phyloP scores from a whole-genome alignment of 2,329 filamentous ascomycete genomes.

The Elsinoe arachidis region DNA sequence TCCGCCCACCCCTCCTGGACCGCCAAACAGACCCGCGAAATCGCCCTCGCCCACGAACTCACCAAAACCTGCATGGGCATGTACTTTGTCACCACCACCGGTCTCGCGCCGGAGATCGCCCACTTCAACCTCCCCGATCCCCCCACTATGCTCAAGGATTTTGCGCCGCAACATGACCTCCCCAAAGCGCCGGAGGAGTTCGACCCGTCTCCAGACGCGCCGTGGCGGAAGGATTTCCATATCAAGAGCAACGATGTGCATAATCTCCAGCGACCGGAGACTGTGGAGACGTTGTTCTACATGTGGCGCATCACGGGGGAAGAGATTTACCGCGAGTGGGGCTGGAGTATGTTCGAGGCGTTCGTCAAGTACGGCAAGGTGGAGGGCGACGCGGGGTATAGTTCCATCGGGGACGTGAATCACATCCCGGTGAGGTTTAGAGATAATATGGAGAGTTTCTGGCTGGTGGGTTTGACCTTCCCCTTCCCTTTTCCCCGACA shows the following conservation, averaged over 20 bases:
- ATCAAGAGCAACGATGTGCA: constrained; percentile 79
- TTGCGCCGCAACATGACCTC: constrained; percentile 28
- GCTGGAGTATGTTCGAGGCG: constrained; percentile 95
- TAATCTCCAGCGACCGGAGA: constrained; percentile 92
- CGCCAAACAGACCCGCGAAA: constrained; percentile 72
- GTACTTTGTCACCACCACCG: constrained; percentile 83
- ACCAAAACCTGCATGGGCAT: constrained; percentile 98
- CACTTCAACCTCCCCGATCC: constrained; percentile 73
- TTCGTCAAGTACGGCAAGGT: constrained; percentile 83
- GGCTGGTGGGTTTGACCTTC: constrained; percentile 58
- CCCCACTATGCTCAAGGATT: constrained; percentile 53
- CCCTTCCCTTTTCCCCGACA: background rate
- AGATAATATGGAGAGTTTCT: constrained; percentile 99
- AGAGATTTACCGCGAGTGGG: constrained; percentile 82
- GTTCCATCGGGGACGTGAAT: constrained; percentile 68
- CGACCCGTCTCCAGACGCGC: constrained; percentile 37
- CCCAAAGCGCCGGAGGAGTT: constrained; percentile 36
- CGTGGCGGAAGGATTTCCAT: constrained; percentile 69
- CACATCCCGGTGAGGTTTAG: constrained; percentile 57
- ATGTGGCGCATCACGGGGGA: constrained; percentile 98
- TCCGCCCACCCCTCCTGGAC: constrained; percentile 63
- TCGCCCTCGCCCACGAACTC: constrained; percentile 76
- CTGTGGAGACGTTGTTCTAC: constrained; percentile 91
- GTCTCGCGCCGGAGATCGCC: constrained; percentile 88
- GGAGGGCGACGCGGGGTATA: constrained; percentile 69